Base-by-base conservation (phyloP, 495 filamentous ascomycete species). In the Penicillium samsonianum region DNA sequence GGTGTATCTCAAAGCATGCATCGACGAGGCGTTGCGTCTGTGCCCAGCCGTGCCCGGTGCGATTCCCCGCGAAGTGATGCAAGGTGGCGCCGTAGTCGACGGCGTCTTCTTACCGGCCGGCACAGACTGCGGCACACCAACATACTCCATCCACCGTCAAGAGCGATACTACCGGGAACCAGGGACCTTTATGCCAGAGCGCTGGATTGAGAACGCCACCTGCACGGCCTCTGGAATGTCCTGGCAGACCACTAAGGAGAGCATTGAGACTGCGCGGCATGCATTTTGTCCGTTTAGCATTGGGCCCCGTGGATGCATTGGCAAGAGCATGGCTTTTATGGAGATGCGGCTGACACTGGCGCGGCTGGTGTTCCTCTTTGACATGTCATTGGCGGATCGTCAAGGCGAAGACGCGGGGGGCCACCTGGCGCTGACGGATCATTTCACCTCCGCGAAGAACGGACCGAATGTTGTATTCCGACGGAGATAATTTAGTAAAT, bases 1-100 rank as follows among this genome's bases (percentile, higher is more conserved):
- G 44, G 50, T 63, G n/a, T 88, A 83, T 55, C 72, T 87, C 2
- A 78, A 80, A 46, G 85, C 84, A 10, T 85, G 84, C 58, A 74
- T 87, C 42, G 80, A 88, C 53, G 88, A 91, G 58, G 75, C 84
- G 0, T 76, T 90, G 69, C 80, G 87, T 20, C 71, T 90, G 23
- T 77, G 82, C 0, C 87, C 87, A 4, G 77, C 87, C 0, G 84
- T 86, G 1, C 75, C 79, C 0, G 83, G 84, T 11, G 68, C 79
- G 0, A 69, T 84, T 6, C 82, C 81, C 7, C 77, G 86, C 5
- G 80, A 86, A 61, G 82, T 85, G 2, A 78, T 82, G 35, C 63
- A 71, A 5, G 82, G 78, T 31, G 86, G 85, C 11, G 70, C 80
- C 8, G 61, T 73, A 9, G 77, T 88, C 12, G 79, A 84, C 43